Conservation (phyloP, 306 rosid genomes). For the Chamaecrista fasciculata region DNA sequence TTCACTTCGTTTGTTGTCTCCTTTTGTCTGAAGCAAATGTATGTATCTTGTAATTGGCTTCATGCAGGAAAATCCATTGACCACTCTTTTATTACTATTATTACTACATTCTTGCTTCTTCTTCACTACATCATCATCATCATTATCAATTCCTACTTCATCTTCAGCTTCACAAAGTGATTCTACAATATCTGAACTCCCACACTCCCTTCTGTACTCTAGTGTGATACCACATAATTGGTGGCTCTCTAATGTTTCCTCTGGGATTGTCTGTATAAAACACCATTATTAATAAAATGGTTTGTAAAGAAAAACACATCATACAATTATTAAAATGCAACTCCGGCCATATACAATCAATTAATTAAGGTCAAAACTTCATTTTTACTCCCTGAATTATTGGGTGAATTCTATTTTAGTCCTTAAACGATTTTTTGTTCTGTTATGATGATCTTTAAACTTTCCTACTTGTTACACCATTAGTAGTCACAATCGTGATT, state of each 20-base stretch:
- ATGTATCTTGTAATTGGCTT: conserved; percentile 60
- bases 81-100: conserved; percentile 33
- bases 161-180: conserved; percentile 66
- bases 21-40: conserved; percentile 66
- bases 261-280: conserved; percentile 75
- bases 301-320: not conserved
- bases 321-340: too few relatives aligned
- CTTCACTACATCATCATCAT: too few relatives aligned
- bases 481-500: too few relatives aligned
- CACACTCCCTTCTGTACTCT: conserved; percentile 80
- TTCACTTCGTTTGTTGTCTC: conserved; percentile 48
- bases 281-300: not conserved
- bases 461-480: too few relatives aligned
- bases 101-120: too few relatives aligned
- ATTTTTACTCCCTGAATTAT: too few relatives aligned
- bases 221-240: conserved; percentile 61
- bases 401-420: too few relatives aligned
- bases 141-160: too few relatives aligned
- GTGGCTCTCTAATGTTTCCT: conserved; percentile 58
- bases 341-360: too few relatives aligned
- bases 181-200: conserved; percentile 65
- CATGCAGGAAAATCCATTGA: conserved; percentile 60
- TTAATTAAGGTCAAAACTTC: too few relatives aligned
- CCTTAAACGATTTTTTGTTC: too few relatives aligned
- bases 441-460: too few relatives aligned